Base-by-base conservation (phyloP, 768 basidiomycete species). In the Mycena albidolilacea region DNA sequence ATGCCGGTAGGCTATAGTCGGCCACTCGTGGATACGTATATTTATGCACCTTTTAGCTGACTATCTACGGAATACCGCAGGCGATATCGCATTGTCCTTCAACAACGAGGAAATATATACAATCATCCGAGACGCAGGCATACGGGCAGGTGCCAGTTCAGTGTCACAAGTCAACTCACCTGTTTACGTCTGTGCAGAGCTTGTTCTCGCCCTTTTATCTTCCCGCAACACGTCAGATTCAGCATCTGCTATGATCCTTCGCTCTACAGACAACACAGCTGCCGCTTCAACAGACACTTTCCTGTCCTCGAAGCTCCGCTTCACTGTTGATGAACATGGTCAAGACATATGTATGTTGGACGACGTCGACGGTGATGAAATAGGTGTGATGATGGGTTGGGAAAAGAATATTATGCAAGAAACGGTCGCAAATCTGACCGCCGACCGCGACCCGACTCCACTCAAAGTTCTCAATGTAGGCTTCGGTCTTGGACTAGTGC, bases 301-400 rank as follows among this genome's bases (percentile, higher is more conserved):
- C 79, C 84, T 99, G 21, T 79, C 88, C 2, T 93, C 95, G 2
- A 87, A 84, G 64, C 83, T 99, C 50, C 85, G 85, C 46, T 99
- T 91, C 81, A 88, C 86, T 11, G 85, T 82, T 43, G 96, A 97
- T 79, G 84, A 87, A 41, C 81, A 88, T 44, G 95, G 94, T 2
- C 95, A 97, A 80, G 93, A 96, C 62, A 89, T 98, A 23, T 98
- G 97, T 73, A 82, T 95, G 63, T 78, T 95, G 64, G 83, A 87
- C 71, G 85, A 88, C 3, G 88, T 85, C 15, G 90, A 90, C 39
- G 92, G 90, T 38, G 92, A 93, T 75, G 93, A 96, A 71, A 89
- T 97, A n/a, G 96, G 96, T 14, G 97, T 99, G 7, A 99, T 99
- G 98, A 99, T 99, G 98, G 96, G 97, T 1, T 99, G 98, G 98